Base-by-base conservation (phyloP, 805 yeast species). In the Candida insectorum region DNA sequence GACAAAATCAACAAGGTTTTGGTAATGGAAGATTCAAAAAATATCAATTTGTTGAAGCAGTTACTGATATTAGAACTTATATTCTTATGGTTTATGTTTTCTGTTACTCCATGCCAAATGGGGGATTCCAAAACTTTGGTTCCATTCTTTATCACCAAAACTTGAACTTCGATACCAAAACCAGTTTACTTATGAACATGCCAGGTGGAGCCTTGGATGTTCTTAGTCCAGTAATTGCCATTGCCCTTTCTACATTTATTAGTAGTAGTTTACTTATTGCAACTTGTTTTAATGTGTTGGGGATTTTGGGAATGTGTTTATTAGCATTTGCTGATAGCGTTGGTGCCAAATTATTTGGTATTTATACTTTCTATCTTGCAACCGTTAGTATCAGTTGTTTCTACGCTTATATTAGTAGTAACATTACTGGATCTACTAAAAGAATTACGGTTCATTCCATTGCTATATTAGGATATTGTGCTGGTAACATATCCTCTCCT, bases 141-240 rank as follows among this genome's bases (percentile, higher is more conserved):
- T 63, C 36, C 8, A 31, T 31, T 31, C 19, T 36, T 4, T 24
- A 16, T 8, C 60, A 51, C 32, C 26, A 24, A 12, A 42, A 34
- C 13, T 47, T 53, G 29, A 48, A 47, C 6, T 54, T 44, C 37
- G 11, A 41, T n/a, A 32, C 48, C 7, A 28, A 29, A 24, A 8
- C 19, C 51, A 18, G 41, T 62, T 4, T 41, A 60, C 43, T 63
- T 36, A 56, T 63, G 56, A 52, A 53, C 20, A 52, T 65, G 54
- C 66, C 67, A 10, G 37, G 49, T n/a, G 68, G 70, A 5, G 57
- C 58, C 8, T 54, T 59, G 8, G 68, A n/a, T n/a, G n/a, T n/a
- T n/a, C n/a, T n/a, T n/a, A n/a, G n/a, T n/a, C n/a, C n/a, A n/a
- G n/a, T n/a, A n/a, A 16, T n/a, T n/a, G n/a, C n/a, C 40, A 33